Conservation (phyloP, 441 rosid species). For the Biscutella laevigata region DNA sequence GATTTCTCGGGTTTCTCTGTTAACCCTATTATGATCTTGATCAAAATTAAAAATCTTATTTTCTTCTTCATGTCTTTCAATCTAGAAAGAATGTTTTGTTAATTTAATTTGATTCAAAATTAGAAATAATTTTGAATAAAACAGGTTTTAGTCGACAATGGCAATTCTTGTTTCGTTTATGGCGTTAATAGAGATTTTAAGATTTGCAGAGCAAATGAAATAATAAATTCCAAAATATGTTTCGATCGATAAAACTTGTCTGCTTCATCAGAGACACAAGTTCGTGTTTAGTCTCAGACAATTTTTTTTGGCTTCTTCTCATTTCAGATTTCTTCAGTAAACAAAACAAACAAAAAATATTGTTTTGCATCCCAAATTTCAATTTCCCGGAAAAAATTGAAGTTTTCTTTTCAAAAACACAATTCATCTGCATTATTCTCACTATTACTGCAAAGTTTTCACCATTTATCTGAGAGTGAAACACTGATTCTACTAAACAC, state of each 20-base stretch:
- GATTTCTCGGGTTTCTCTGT: conserved; percentile 5
- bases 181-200: neutral
- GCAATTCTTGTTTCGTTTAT: conserved; percentile 1
- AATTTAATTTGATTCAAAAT: neutral
- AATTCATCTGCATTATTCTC: conserved; percentile 12
- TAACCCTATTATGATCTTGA: neutral
- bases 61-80: neutral
- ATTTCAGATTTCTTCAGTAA: too few species aligned
- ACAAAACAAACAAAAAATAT: conserved; percentile 6
- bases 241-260: conserved; percentile 26
- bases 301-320: neutral
- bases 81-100: neutral
- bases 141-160: neutral
- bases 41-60: conserved; percentile 1
- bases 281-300: conserved; percentile 29
- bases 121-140: neutral
- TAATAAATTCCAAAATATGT: conserved; percentile 11
- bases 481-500: conserved; percentile 56
- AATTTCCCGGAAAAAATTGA: too few species aligned
- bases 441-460: neutral
- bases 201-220: conserved; percentile 7
- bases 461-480: conserved; percentile 28
- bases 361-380: conserved; percentile 8
- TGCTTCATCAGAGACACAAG: conserved; percentile 31
- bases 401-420: neutral